These are phyloP conservation scores for Castanospermum australe DNA, from an alignment of 306 rosid species.

Conservation along the genomic window DNA sequence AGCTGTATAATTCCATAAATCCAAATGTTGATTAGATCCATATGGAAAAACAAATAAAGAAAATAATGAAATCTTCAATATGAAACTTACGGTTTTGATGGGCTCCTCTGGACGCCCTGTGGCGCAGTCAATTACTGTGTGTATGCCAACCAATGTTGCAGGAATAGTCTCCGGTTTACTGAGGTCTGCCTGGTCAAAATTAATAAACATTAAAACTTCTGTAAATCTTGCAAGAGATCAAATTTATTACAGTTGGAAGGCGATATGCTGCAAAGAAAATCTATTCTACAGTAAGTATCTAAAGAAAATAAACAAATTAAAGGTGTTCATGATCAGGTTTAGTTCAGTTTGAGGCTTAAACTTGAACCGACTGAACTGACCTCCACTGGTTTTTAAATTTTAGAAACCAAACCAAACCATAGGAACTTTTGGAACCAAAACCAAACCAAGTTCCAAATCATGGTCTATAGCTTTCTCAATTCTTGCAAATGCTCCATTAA, in stretches of 20 bases:
- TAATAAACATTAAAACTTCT: not conserved
- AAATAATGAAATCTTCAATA: not conserved
- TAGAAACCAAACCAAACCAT: no score
- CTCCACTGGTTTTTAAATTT: no score
- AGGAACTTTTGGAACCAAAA: no score
- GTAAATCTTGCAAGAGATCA: not conserved
- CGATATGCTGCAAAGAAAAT: not conserved
- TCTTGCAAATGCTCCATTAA: no score
- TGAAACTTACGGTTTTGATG: constrained; percentile 59
- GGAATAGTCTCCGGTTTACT: constrained; percentile 91
- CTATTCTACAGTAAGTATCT: not conserved
- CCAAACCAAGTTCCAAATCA: no score
- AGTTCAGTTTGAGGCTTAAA: no score
- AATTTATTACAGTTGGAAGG: not conserved
- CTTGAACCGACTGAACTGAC: no score
- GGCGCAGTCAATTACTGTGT: constrained; percentile 90
- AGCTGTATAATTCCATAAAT: no score
- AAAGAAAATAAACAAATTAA: no score
- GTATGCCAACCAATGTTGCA: constrained; percentile 90
- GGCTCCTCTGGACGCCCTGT: constrained; percentile 98
- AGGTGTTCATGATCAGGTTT: no score
- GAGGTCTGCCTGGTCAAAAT: constrained; percentile 74
- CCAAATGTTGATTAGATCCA: not conserved
- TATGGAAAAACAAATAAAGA: not conserved
- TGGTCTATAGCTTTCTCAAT: no score